Evolutionary conservation across 306 rosid species (phyloP).

Genomic region (Spatholobus suberectus): DNA sequence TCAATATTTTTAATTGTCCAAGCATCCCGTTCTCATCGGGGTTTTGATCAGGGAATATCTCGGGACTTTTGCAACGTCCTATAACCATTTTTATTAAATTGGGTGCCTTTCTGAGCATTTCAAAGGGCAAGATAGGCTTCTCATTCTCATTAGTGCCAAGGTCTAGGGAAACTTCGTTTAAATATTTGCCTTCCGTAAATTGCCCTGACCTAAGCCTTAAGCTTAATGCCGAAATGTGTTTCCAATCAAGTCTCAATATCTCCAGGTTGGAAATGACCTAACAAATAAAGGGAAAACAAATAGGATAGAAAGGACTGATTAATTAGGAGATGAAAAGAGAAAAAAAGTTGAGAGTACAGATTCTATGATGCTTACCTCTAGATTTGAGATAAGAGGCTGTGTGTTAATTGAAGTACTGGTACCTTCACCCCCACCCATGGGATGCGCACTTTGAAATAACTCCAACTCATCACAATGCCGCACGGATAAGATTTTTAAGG

Average conservation of each 20-base stretch:
- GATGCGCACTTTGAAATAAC: background rate
- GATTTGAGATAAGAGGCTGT: background rate
- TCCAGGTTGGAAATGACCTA: no score
- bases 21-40: no score
- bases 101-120: no score
- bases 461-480: background rate
- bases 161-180: no score
- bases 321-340: background rate
- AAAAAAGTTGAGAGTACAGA: background rate
- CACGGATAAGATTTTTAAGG: background rate
- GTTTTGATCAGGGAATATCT: no score
- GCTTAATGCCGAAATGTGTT: background rate
- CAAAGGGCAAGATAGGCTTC: no score
- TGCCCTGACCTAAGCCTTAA: background rate
- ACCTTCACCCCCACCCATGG: background rate
- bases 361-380: background rate
- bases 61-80: no score
- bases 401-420: background rate
- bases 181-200: background rate
- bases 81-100: no score
- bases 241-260: background rate
- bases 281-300: background rate
- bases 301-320: background rate
- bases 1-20: no score
- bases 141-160: no score